phyloP scores from a whole-genome alignment of 495 filamentous ascomycete species.

The Bryoglossum gracile region DNA sequence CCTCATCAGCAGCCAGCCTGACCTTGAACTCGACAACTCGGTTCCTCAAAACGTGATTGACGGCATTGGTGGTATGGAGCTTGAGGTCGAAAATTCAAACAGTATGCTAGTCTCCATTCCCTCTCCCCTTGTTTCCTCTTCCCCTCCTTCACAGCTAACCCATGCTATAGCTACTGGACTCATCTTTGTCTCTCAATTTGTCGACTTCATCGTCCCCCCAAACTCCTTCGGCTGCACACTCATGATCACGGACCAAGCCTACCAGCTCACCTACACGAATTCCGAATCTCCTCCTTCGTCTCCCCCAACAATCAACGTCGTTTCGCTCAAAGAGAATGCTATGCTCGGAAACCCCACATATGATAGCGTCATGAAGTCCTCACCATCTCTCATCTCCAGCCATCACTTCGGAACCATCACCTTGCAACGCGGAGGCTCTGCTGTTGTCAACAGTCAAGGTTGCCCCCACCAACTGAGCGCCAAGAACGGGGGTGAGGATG shows the following conservation, averaged over 20 bases:
- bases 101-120: neutral
- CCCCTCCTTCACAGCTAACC: neutral
- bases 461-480: neutral
- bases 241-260: neutral
- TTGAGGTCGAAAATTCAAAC: neutral
- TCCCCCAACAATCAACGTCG: slow-evolving; percentile 16
- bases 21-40: neutral
- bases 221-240: slow-evolving; percentile 1
- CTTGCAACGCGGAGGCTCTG: neutral
- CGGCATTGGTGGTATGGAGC: neutral
- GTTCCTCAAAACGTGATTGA: neutral
- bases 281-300: neutral
- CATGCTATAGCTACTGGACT: neutral
- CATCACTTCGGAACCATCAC: neutral
- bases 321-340: slow-evolving; percentile 17
- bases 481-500: slow-evolving; percentile 2
- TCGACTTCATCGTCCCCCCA: slow-evolving; percentile 7
- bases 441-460: neutral
- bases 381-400: slow-evolving; percentile 1
- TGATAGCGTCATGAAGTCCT: neutral
- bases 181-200: neutral
- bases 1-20: slow-evolving; percentile 1
- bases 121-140: neutral
- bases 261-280: neutral
- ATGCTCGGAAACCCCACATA: neutral